A percentile compares a stretch with the other conserved stretches of the same genome.
phyloP scores from a whole-genome alignment of 2,329 filamentous ascomycete species.

The Talaromyces marneffei region DNA sequence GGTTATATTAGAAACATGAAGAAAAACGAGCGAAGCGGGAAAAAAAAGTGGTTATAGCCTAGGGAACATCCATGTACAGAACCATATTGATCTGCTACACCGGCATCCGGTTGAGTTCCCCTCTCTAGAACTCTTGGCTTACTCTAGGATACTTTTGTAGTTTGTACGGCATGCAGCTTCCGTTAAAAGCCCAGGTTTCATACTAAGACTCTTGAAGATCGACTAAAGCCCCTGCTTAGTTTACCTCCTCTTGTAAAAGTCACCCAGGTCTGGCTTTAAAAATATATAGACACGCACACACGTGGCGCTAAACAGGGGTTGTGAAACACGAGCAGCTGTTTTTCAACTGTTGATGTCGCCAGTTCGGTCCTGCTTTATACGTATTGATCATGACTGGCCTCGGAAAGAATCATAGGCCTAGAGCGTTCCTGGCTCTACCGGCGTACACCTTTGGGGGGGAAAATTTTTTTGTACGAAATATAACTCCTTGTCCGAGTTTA shows the following conservation, averaged over 20 bases:
- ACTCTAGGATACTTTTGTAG: not conserved
- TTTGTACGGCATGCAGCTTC: not conserved
- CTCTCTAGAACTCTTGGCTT: not conserved
- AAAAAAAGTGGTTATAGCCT: not conserved
- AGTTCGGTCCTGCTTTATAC: not conserved
- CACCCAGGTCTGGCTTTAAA: not conserved
- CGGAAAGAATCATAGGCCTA: not conserved
- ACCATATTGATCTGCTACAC: not conserved
- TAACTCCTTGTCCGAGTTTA: not conserved
- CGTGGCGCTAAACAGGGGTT: constrained; percentile 9
- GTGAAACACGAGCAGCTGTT: not conserved
- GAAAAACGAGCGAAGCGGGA: not conserved
- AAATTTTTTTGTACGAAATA: not conserved
- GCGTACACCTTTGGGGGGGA: not conserved
- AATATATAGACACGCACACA: not conserved
- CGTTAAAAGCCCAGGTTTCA: not conserved
- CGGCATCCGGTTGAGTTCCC: not conserved
- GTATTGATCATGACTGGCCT: not conserved
- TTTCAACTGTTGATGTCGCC: not conserved
- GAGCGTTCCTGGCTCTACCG: not conserved
- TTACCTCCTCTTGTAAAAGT: not conserved
- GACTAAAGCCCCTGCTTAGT: not conserved
- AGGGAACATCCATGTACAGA: not conserved
- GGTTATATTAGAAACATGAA: not conserved
- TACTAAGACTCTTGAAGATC: constrained; percentile 3